Evolutionary conservation across 305 asterid species (phyloP), one percentile per base, ranked within the genome.

Genomic region (Fraxinus paxiana): DNA sequence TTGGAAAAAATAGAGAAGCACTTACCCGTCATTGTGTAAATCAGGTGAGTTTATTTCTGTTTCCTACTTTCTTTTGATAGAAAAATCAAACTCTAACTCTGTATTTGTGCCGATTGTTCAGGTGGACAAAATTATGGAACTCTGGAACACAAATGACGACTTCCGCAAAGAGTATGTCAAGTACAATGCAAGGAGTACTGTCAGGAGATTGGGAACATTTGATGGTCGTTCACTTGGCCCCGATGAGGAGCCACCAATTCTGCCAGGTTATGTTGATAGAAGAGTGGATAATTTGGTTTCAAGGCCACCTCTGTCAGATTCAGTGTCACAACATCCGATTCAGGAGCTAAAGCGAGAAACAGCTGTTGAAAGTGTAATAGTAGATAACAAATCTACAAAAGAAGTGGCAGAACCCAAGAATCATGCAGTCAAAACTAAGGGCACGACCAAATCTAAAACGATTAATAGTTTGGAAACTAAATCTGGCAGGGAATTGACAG

Each of bases 191-290:
- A 85, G 81, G 85, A 88, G 92, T 70, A 87, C 89, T 8, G 70
- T 86, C 12, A 76, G 88, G 85, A 91, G 91, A 88, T 80, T 89
- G 34, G 92, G 94, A 77, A 88, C 94, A 31, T 76, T 89, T 78
- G 94, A 89, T 72, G 93, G 93, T 79, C 90, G 92, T 71, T 81
- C 92, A 70, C 92, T 88, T 77, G 91, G 88, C 73, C 90, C 92
- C 65, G 82, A 87, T 56, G 94, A 91, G 88, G 83, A 85, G 77
- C 88, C 88, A 43, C 88, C 88, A 22, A 74, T 84, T n/a, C 24
- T 89, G 72, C 87, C 91, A 61, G 82, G 78, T 83, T 80, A 79
- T 59, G 80, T 46, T 24, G 82, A 59, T 63, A 88, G 79, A 79
- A 83, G 88, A 84, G 81, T 63, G 35, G 70, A 76, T 80, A 81